A percentile compares a stretch with the other conserved stretches of the same genome.
Conservation (phyloP, 352 stramenopile genomes). For the Pythium brachiatum region DNA sequence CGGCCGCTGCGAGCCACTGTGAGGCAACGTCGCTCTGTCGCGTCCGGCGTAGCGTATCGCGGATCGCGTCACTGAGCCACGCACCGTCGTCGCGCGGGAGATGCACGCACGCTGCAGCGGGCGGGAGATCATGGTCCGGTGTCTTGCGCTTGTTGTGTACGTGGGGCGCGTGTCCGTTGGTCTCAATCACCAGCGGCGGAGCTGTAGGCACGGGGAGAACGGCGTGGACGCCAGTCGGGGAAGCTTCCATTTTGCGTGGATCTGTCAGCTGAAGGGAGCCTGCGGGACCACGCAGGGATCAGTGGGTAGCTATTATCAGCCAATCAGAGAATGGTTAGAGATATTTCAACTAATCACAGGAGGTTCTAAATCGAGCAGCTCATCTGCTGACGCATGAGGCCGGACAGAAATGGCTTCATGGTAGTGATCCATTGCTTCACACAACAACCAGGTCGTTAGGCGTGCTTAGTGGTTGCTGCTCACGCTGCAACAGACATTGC, state of each 20-base stretch:
- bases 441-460: background rate
- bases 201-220: background rate
- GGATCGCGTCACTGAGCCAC: constrained; percentile 5
- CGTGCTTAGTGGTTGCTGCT: background rate
- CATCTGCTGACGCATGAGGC: background rate
- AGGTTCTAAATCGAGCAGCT: background rate
- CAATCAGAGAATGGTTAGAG: background rate
- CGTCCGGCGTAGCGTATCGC: constrained; percentile 8
- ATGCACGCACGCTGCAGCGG: constrained; percentile 8
- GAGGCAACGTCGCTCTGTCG: background rate
- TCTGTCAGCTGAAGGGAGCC: background rate
- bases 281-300: background rate
- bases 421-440: background rate
- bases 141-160: background rate
- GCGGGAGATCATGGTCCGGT: background rate
- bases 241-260: background rate
- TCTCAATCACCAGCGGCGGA: background rate
- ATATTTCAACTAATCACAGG: background rate
- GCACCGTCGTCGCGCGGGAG: constrained; percentile 1
- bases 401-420: background rate
- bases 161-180: background rate
- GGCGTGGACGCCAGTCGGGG: background rate
- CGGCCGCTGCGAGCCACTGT: background rate
- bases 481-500: background rate
- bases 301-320: background rate